phyloP scores from a whole-genome alignment of 2,329 filamentous ascomycete species.

The Exophiala xenobiotica region DNA sequence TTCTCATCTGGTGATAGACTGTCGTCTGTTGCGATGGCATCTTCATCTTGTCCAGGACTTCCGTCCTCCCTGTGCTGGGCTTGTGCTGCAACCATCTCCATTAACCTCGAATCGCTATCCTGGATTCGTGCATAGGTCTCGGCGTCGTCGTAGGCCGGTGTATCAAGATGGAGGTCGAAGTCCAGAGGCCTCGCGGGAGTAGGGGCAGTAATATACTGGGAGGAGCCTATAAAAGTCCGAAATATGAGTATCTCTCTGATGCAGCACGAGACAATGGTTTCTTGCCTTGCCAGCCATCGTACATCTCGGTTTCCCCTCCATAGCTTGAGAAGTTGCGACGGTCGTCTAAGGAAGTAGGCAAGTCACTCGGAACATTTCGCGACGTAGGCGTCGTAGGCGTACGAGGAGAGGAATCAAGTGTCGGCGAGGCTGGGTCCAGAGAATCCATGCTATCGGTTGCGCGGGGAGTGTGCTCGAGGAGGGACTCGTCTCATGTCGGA shows the following conservation, averaged over 20 bases:
- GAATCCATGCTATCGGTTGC: slow-evolving; percentile 20
- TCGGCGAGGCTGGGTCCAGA: slow-evolving; percentile 15
- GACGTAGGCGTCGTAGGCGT: slow-evolving; percentile 24
- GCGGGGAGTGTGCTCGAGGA: not conserved
- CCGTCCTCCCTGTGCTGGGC: slow-evolving; percentile 68
- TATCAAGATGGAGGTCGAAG: slow-evolving; percentile 82
- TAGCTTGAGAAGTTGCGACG: slow-evolving; percentile 66
- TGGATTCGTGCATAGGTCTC: slow-evolving; percentile 56
- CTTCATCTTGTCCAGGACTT: slow-evolving; percentile 72
- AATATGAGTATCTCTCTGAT: slow-evolving; percentile 10
- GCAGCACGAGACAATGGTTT: slow-evolving; percentile 11
- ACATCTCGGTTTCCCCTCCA: slow-evolving; percentile 87
- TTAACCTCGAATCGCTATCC: slow-evolving; percentile 82
- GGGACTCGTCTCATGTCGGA: slow-evolving; percentile 16
- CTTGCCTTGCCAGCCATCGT: slow-evolving; percentile 96
- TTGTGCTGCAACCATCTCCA: slow-evolving; percentile 95
- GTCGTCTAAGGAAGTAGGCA: slow-evolving; percentile 90
- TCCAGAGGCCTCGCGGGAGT: slow-evolving; percentile 78
- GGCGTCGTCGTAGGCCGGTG: slow-evolving; percentile 70
- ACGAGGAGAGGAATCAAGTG: slow-evolving; percentile 2
- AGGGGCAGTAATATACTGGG: slow-evolving; percentile 87
- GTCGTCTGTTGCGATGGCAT: slow-evolving; percentile 72
- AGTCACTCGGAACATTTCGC: slow-evolving; percentile 68
- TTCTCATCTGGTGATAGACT: slow-evolving; percentile 76
- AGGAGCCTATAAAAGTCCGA: slow-evolving; percentile 66